These are phyloP conservation scores for Thuidium tamariscinum DNA, from an alignment of 225 moss, liverwort and hornwort genomes.

Conservation along the genomic window DNA sequence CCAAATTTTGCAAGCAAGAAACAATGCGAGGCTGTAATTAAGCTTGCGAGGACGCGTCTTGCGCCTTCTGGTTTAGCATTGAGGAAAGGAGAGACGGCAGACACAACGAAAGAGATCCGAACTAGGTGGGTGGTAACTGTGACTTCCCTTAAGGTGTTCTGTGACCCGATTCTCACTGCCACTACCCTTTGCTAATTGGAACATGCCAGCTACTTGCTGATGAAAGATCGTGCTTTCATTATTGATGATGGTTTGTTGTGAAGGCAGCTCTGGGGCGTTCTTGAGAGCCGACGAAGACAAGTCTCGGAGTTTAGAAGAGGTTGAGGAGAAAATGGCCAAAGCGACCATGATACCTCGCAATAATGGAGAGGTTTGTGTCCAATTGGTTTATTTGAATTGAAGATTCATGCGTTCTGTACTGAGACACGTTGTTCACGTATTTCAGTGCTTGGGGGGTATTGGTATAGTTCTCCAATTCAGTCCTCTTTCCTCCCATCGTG, in stretches of 20 bases:
- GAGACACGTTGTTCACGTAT: neutral
- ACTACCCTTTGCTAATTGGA: neutral
- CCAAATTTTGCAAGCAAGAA: conserved; percentile 71
- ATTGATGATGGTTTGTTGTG: conserved; percentile 16
- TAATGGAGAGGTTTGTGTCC: conserved; percentile 78
- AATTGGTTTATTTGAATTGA: neutral
- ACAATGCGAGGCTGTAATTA: conserved; percentile 71
- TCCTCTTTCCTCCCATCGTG: neutral
- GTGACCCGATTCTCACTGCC: neutral
- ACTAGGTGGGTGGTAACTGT: conserved; percentile 65
- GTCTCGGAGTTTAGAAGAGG: conserved; percentile 37
- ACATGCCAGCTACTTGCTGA: neutral
- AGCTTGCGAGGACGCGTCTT: conserved; percentile 59
- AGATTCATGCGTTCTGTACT: neutral
- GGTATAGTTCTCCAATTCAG: neutral
- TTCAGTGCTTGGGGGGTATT: neutral
- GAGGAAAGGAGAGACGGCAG: conserved; percentile 77
- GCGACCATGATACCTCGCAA: conserved; percentile 84
- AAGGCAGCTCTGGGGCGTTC: conserved; percentile 91
- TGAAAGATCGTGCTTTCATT: neutral
- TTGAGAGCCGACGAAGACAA: conserved; percentile 59
- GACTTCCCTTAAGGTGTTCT: neutral
- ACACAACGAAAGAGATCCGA: conserved; percentile 67
- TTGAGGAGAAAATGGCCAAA: conserved; percentile 91
- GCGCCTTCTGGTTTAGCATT: conserved; percentile 78